phyloP scores from a whole-genome alignment of 768 basidiomycete species.

The Suillus bovinus region DNA sequence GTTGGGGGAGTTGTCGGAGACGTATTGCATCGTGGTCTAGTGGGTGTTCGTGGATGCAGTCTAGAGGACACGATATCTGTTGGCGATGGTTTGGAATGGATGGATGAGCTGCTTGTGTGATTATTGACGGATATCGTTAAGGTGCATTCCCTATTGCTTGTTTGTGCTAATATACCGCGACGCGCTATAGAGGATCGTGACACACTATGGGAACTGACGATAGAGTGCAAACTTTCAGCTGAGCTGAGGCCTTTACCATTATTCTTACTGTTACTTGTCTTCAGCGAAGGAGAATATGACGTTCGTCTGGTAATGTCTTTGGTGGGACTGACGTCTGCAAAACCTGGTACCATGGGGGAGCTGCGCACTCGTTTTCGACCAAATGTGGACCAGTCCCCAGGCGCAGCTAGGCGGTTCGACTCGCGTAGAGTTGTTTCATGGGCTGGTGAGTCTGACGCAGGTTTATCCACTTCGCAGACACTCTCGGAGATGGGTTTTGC shows the following conservation, averaged over 20 bases:
- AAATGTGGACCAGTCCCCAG: constrained; percentile 38
- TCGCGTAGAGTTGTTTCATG: constrained; percentile 10
- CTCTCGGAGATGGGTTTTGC: constrained; percentile 4
- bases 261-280: constrained; percentile 11
- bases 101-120: constrained; percentile 8
- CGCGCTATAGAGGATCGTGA: constrained; percentile 17
- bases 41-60: constrained; percentile 28
- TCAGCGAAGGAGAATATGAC: constrained; percentile 23
- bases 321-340: constrained; percentile 17
- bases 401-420: constrained; percentile 15
- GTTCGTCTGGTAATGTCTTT: constrained; percentile 14
- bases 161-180: constrained; percentile 8
- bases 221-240: constrained; percentile 19
- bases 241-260: constrained; percentile 15
- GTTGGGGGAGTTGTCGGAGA: constrained; percentile 15
- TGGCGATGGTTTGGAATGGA: constrained; percentile 33
- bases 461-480: constrained; percentile 5
- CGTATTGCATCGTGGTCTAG: constrained; percentile 21
- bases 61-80: constrained; percentile 29
- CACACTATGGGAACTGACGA: constrained; percentile 20
- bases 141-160: background rate
- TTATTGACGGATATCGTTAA: background rate
- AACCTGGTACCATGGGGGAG: constrained; percentile 15
- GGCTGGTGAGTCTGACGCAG: background rate
- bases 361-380: constrained; percentile 27